These are phyloP conservation scores for Ophiobolus disseminans DNA, from an alignment of 2,329 filamentous ascomycete genomes.

Conservation along the genomic window DNA sequence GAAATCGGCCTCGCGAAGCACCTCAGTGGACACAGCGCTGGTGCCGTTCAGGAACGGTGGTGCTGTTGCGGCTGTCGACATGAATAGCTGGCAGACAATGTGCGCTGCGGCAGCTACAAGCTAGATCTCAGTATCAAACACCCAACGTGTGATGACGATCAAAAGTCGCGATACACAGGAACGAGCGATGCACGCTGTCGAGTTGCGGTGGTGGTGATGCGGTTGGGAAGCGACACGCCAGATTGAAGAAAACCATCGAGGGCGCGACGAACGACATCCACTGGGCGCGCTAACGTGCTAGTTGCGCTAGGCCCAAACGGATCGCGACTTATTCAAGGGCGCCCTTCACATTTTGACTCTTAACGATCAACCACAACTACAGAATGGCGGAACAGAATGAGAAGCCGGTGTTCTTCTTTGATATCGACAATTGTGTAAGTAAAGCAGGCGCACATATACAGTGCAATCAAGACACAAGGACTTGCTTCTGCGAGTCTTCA, in stretches of 20 bases:
- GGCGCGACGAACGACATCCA: slow-evolving; percentile 15
- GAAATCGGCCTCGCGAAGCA: slow-evolving; percentile 55
- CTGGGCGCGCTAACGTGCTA: slow-evolving; percentile 22
- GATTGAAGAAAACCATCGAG: slow-evolving; percentile 8
- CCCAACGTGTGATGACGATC: slow-evolving; percentile 21
- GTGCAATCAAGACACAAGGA: not conserved
- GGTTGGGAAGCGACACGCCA: slow-evolving; percentile 27
- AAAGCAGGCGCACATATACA: too few species aligned
- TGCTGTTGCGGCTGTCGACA: slow-evolving; percentile 40
- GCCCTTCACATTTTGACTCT: not conserved
- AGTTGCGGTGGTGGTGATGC: slow-evolving; percentile 32
- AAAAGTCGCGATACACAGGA: slow-evolving; percentile 33
- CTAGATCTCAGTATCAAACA: slow-evolving; percentile 26
- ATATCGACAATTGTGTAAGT: slow-evolving; percentile 93
- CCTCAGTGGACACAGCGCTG: slow-evolving; percentile 46
- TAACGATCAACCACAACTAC: not conserved
- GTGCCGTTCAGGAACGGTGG: slow-evolving; percentile 42
- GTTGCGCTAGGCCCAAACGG: slow-evolving; percentile 23
- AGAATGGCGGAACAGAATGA: slow-evolving; percentile 38
- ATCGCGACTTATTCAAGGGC: slow-evolving; percentile 7
- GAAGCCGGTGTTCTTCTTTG: slow-evolving; percentile 74
- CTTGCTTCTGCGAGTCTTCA: not conserved
- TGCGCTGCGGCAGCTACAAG: slow-evolving; percentile 26
- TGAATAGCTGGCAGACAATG: slow-evolving; percentile 31
- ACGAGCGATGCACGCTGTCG: slow-evolving; percentile 33